These are phyloP conservation scores for Ailanthus altissimus DNA, from an alignment of 345 rosid species.

Conservation along the genomic window DNA sequence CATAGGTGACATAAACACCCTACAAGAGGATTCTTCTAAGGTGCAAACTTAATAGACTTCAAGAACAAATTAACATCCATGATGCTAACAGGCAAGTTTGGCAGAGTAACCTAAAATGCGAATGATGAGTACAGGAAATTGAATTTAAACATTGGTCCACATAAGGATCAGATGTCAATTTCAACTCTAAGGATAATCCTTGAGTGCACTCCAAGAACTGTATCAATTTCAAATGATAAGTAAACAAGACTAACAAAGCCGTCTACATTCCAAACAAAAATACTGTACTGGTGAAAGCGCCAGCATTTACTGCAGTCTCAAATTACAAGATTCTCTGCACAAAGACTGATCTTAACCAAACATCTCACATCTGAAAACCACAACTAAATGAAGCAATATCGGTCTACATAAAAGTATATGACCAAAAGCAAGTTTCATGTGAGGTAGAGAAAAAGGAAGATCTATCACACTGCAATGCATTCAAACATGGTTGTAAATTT, in stretches of 20 bases:
- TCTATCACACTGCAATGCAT: constrained; percentile 7
- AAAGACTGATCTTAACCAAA: constrained; percentile 3
- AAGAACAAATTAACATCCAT: neutral
- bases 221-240: neutral
- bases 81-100: neutral
- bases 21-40: neutral
- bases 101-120: neutral
- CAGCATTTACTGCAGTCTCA: neutral
- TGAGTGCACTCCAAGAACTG: neutral
- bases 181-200: neutral
- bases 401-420: neutral
- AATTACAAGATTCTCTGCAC: neutral
- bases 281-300: neutral
- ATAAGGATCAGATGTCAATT: neutral
- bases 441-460: neutral
- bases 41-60: neutral
- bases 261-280: neutral
- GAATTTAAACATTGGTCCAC: neutral
- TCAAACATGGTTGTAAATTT: constrained; percentile 13
- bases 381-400: neutral
- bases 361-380: constrained; percentile 4
- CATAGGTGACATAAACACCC: neutral
- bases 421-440: constrained; percentile 1
- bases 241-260: neutral
- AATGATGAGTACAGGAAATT: neutral